Evolutionary conservation across 805 yeast species (phyloP).

Genomic region (Allodekkera sacchari): DNA sequence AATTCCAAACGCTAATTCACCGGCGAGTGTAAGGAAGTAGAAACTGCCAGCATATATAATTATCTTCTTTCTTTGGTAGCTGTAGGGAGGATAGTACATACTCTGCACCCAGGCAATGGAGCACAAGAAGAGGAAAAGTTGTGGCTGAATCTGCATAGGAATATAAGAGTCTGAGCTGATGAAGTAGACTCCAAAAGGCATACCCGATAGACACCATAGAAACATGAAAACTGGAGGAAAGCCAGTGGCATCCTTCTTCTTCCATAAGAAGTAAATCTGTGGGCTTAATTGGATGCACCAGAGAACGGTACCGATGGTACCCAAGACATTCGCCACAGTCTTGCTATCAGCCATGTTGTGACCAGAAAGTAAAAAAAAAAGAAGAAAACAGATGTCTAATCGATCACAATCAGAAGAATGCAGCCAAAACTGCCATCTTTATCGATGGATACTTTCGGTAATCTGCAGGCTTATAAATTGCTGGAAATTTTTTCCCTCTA

Average conservation of each 20-base stretch:
- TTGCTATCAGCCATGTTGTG: conserved; percentile 11
- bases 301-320: conserved; percentile 81
- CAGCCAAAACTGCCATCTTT: neutral
- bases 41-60: conserved; percentile 28
- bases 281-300: conserved; percentile 94
- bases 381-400: neutral
- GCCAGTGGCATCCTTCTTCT: conserved; percentile 76
- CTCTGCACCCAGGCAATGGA: conserved; percentile 60
- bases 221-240: conserved; percentile 87
- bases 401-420: too few species aligned
- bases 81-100: conserved; percentile 62
- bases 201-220: conserved; percentile 70
- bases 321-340: conserved; percentile 63
- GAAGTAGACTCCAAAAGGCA: conserved; percentile 84
- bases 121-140: conserved; percentile 66
- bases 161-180: conserved; percentile 60
- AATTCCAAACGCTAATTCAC: conserved; percentile 63
- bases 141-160: conserved; percentile 83
- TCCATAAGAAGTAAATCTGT: conserved; percentile 57
- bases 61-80: conserved; percentile 28
- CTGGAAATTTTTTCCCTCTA: neutral
- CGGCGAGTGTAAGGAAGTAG: conserved; percentile 39
- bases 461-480: neutral
- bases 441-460: too few species aligned
- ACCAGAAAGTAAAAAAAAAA: conserved; percentile 1